These are phyloP conservation scores for Mortierella sp. DNA, from an alignment of 371 early-diverging fungal species.

Conservation along the genomic window DNA sequence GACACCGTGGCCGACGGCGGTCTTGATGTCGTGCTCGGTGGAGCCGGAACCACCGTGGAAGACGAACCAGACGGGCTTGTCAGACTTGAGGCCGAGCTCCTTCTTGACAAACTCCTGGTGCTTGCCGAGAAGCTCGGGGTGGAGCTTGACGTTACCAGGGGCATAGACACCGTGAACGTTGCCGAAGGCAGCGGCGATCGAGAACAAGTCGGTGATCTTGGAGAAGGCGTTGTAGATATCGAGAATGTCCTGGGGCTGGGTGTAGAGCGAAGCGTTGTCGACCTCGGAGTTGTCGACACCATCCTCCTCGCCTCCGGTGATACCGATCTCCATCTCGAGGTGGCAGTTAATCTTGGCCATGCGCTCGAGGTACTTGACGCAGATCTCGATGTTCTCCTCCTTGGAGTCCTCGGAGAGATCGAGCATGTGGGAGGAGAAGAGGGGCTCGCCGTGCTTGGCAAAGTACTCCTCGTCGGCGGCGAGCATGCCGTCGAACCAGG, in stretches of 20 bases:
- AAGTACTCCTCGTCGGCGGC: slow-evolving; percentile 93
- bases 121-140: slow-evolving; percentile 89
- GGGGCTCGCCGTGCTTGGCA: slow-evolving; percentile 90
- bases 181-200: slow-evolving; percentile 93
- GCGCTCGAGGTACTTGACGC: slow-evolving; percentile 89
- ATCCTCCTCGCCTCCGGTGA: slow-evolving; percentile 96
- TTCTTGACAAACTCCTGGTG: slow-evolving; percentile 87
- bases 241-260: slow-evolving; percentile 94
- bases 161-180: slow-evolving; percentile 96
- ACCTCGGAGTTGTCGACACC: slow-evolving; percentile 94
- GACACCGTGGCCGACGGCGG: slow-evolving; percentile 87
- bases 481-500: slow-evolving; percentile 96
- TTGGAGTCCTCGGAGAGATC: slow-evolving; percentile 93
- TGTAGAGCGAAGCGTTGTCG: slow-evolving; percentile 89
- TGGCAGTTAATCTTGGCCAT: slow-evolving; percentile 87
- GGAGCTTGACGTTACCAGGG: slow-evolving; percentile 92
- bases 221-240: slow-evolving; percentile 89
- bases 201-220: slow-evolving; percentile 83
- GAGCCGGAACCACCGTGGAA: slow-evolving; percentile 97
- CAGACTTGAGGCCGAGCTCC: slow-evolving; percentile 65
- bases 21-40: slow-evolving; percentile 82
- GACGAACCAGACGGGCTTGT: slow-evolving; percentile 91
- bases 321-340: slow-evolving; percentile 96
- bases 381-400: slow-evolving; percentile 90
- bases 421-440: slow-evolving; percentile 96